phyloP scores from a whole-genome alignment of 1,284 basidiomycete species.

The Lignosus rhinocerotis region DNA sequence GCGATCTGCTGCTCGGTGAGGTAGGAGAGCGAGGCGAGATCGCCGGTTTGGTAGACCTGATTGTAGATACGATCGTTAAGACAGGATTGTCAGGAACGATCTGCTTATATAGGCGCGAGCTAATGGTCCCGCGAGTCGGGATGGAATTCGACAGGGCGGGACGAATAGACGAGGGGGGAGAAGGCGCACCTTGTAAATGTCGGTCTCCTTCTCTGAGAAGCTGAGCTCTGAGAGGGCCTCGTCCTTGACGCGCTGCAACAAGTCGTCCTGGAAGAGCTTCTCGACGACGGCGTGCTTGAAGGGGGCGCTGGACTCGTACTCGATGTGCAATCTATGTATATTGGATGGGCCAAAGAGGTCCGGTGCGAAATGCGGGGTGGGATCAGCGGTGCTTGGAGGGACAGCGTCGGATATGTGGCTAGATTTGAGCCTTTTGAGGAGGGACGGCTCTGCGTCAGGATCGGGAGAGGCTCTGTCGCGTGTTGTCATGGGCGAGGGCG shows the following conservation, averaged over 20 bases:
- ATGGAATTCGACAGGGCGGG: neutral
- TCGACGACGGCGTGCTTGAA: constrained; percentile 87
- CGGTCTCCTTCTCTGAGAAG: constrained; percentile 97
- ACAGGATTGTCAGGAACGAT: no score
- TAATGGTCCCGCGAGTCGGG: neutral
- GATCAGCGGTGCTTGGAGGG: constrained; percentile 29
- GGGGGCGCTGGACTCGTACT: constrained; percentile 66
- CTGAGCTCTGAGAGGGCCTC: constrained; percentile 85
- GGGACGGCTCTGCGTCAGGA: constrained; percentile 24
- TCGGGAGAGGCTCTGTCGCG: constrained; percentile 34
- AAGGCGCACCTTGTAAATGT: constrained; percentile 89
- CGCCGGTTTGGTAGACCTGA: constrained; percentile 96
- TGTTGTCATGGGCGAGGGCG: constrained; percentile 23
- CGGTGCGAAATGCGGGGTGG: constrained; percentile 47
- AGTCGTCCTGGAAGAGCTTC: constrained; percentile 82
- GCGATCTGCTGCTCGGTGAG: constrained; percentile 77
- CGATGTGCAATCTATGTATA: constrained; percentile 52
- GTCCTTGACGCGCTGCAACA: constrained; percentile 76
- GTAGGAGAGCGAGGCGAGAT: constrained; percentile 90
- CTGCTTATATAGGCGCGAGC: neutral
- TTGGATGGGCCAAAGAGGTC: constrained; percentile 58
- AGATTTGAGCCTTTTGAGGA: constrained; percentile 36
- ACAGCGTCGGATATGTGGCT: constrained; percentile 26
- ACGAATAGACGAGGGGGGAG: neutral
- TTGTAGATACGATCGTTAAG: neutral